Conservation (phyloP, 345 rosid genomes). For the Aquilaria yunnanensis region DNA sequence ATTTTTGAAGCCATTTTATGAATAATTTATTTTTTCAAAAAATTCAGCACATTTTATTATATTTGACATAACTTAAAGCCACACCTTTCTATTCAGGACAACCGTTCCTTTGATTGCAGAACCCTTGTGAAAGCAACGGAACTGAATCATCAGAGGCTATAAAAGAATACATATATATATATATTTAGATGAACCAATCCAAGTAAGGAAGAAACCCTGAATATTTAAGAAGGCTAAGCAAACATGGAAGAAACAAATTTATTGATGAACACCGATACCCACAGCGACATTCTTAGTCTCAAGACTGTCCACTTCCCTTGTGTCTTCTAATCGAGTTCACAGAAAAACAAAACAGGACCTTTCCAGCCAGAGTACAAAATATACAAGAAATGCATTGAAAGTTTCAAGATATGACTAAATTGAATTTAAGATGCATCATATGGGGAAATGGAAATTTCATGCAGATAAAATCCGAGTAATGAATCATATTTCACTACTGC, state of each 20-base stretch:
- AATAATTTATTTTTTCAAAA: too few species aligned
- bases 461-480: too few species aligned
- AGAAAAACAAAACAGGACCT: too few species aligned
- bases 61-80: not conserved
- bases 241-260: constrained; percentile 1
- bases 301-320: constrained; percentile 13
- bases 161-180: not conserved
- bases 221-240: not conserved
- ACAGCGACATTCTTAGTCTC: constrained; percentile 10
- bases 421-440: not conserved
- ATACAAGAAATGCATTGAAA: not conserved
- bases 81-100: constrained; percentile 66
- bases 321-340: too few species aligned
- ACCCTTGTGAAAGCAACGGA: constrained; percentile 67
- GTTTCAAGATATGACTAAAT: not conserved
- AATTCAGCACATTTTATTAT: too few species aligned
- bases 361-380: too few species aligned
- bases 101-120: constrained; percentile 73
- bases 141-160: constrained; percentile 80
- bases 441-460: too few species aligned
- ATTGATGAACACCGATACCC: constrained; percentile 29
- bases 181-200: constrained; percentile 2
- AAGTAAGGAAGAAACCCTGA: not conserved
- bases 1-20: too few species aligned
- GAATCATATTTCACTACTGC: too few species aligned